phyloP scores from a whole-genome alignment of 2,329 filamentous ascomycete species.

The Ophiosphaerella narmari region DNA sequence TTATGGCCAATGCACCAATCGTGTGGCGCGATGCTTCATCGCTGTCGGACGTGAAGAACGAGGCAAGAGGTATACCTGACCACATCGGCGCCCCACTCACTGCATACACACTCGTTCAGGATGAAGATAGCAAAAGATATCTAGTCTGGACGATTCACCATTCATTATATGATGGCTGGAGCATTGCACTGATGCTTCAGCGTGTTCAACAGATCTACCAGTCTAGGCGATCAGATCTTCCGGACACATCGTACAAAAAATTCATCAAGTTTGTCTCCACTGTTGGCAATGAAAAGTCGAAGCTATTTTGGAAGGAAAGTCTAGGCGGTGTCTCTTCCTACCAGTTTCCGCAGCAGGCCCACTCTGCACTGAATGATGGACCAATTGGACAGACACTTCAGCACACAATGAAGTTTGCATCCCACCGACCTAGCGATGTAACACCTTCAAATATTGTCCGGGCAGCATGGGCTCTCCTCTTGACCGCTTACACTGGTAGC shows the following conservation, averaged over 20 bases:
- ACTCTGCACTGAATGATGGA: constrained; percentile 18
- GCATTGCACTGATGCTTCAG: constrained; percentile 35
- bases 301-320: constrained; percentile 41
- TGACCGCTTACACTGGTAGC: constrained; percentile 22
- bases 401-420: constrained; percentile 28
- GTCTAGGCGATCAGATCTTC: constrained; percentile 15
- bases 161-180: constrained; percentile 49
- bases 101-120: constrained; percentile 33
- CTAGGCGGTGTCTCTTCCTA: constrained; percentile 30
- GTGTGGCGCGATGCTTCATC: constrained; percentile 27
- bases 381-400: constrained; percentile 30
- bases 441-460: constrained; percentile 30
- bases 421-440: constrained; percentile 31
- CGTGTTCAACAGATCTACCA: constrained; percentile 33
- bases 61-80: constrained; percentile 20
- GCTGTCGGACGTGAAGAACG: constrained; percentile 21
- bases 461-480: constrained; percentile 32
- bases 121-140: constrained; percentile 20
- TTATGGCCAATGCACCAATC: constrained; percentile 33
- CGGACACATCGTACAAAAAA: constrained; percentile 30
- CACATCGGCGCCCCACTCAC: constrained; percentile 30
- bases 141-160: constrained; percentile 50
- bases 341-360: constrained; percentile 40
- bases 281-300: constrained; percentile 22
- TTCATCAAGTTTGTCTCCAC: constrained; percentile 43